Evolutionary conservation across 768 basidiomycete species (phyloP).

Genomic region (Leccinum sublutescens): DNA sequence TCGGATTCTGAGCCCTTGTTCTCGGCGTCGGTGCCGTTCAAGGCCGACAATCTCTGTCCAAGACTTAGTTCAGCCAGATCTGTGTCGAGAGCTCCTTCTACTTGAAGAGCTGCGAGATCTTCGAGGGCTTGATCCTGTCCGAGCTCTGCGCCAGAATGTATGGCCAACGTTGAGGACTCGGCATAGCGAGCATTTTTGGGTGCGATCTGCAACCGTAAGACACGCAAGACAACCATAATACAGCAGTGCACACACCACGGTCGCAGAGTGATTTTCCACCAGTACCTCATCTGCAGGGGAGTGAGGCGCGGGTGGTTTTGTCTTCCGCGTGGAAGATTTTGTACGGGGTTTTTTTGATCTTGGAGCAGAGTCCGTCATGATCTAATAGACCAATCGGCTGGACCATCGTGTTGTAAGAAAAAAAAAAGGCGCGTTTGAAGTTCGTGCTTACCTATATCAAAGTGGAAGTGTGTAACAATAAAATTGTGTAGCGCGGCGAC

Average conservation of each 20-base stretch:
- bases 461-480: not conserved
- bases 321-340: conserved; percentile 42
- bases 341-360: conserved; percentile 52
- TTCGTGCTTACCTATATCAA: not conserved
- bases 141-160: conserved; percentile 64
- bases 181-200: conserved; percentile 62
- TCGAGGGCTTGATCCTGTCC: conserved; percentile 57
- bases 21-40: conserved; percentile 50
- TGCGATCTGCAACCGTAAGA: conserved; percentile 35
- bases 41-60: conserved; percentile 82
- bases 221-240: not conserved
- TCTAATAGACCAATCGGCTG: not conserved
- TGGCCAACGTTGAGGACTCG: conserved; percentile 58
- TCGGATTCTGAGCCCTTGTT: conserved; percentile 39
- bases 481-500: not conserved
- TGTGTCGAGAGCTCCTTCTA: conserved; percentile 73
- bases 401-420: not conserved
- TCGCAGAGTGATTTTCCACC: conserved; percentile 22
- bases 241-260: conserved; percentile 16
- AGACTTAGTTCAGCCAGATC: conserved; percentile 89
- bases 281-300: conserved; percentile 20
- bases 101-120: conserved; percentile 45
- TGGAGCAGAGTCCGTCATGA: conserved; percentile 44
- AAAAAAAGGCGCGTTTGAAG: not conserved
- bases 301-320: conserved; percentile 3